Evolutionary conservation across 1,284 basidiomycete genomes (phyloP).

Genomic region (Clitocybe nebularis): DNA sequence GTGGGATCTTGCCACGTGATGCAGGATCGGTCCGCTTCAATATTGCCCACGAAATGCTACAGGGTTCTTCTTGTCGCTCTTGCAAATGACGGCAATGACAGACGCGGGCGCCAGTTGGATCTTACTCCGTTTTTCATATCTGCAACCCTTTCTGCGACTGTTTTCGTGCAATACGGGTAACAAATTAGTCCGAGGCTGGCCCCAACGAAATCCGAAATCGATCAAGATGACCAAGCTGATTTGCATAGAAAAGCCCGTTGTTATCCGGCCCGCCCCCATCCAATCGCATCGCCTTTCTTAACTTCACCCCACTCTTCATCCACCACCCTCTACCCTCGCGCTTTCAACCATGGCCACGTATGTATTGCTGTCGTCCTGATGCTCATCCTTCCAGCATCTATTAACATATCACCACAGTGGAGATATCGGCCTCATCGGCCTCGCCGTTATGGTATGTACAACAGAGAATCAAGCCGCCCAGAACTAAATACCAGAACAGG

Average conservation of each 20-base stretch:
- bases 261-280: slow-evolving; percentile 14
- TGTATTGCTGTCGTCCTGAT: slow-evolving; percentile 17
- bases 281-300: slow-evolving; percentile 22
- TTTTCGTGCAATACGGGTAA: too few species aligned
- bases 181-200: too few species aligned
- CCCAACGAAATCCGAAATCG: slow-evolving; percentile 19
- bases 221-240: slow-evolving; percentile 35
- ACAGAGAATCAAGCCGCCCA: slow-evolving; percentile 12
- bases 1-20: too few species aligned
- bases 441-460: slow-evolving; percentile 88
- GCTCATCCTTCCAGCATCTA: slow-evolving; percentile 5
- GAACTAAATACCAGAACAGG: slow-evolving; percentile 41
- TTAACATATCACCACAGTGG: slow-evolving; percentile 46
- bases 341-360: slow-evolving; percentile 41
- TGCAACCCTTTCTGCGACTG: background rate
- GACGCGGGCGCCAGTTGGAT: too few species aligned
- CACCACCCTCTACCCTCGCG: slow-evolving; percentile 19
- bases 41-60: too few species aligned
- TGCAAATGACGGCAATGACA: too few species aligned
- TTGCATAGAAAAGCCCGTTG: slow-evolving; percentile 15
- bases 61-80: too few species aligned
- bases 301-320: slow-evolving; percentile 23
- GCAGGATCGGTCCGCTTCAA: too few species aligned
- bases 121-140: too few species aligned
- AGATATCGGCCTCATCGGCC: slow-evolving; percentile 91